Conservation (phyloP, 495 filamentous ascomycete species). For the Ascobolus immersus region DNA sequence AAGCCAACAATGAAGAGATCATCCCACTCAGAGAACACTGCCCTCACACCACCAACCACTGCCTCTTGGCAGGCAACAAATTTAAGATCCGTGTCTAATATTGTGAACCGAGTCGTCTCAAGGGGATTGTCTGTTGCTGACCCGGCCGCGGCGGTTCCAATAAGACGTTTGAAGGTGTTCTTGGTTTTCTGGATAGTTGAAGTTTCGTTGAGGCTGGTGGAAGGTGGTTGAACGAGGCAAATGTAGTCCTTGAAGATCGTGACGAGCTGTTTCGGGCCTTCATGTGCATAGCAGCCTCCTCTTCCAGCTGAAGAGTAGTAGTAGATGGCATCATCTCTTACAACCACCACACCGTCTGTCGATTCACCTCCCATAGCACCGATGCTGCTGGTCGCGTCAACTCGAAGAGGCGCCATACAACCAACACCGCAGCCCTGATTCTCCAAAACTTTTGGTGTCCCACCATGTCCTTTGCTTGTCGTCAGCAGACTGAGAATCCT, state of each 20-base stretch:
- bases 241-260: constrained; percentile 66
- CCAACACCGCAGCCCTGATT: constrained; percentile 44
- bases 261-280: constrained; percentile 66
- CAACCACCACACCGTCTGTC: constrained; percentile 81
- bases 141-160: constrained; percentile 32
- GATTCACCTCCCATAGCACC: constrained; percentile 37
- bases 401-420: constrained; percentile 45
- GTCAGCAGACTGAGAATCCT: constrained; percentile 12
- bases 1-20: constrained; percentile 67
- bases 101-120: constrained; percentile 58
- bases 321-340: constrained; percentile 81
- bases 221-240: constrained; percentile 61
- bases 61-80: constrained; percentile 77
- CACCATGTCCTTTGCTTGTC: constrained; percentile 21
- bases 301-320: constrained; percentile 69
- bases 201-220: constrained; percentile 14
- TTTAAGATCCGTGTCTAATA: constrained; percentile 72
- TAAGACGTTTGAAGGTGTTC: constrained; percentile 23
- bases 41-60: constrained; percentile 49
- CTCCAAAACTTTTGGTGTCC: constrained; percentile 16
- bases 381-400: too few species aligned
- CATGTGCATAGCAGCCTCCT: constrained; percentile 67
- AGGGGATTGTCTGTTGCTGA: constrained; percentile 46
- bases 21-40: constrained; percentile 68
- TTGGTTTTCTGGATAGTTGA: constrained; percentile 11